Evolutionary conservation across 2,329 filamentous ascomycete species (phyloP).

Genomic region (Cercospora janseana): DNA sequence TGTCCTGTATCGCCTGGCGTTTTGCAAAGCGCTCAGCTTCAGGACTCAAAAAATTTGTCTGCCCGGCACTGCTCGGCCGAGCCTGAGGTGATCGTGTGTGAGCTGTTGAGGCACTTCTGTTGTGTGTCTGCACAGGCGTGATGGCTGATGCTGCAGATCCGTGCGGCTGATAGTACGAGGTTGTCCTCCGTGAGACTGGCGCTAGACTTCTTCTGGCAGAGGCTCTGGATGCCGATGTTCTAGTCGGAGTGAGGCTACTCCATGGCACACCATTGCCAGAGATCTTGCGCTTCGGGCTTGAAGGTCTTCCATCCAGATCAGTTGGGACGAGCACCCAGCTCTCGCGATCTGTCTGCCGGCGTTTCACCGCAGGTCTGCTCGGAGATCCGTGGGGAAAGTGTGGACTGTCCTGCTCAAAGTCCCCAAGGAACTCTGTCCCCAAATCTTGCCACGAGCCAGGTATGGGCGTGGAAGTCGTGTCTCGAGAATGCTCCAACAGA

Average conservation of each 20-base stretch:
- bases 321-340: conserved; percentile 50
- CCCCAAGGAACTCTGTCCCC: conserved; percentile 47
- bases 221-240: conserved; percentile 34
- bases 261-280: conserved; percentile 33
- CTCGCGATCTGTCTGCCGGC: conserved; percentile 49
- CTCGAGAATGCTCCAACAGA: conserved; percentile 28
- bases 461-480: conserved; percentile 44
- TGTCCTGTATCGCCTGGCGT: conserved; percentile 69
- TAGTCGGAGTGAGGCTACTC: conserved; percentile 15
- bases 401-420: conserved; percentile 46
- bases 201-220: conserved; percentile 41
- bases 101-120: conserved; percentile 56
- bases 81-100: conserved; percentile 46
- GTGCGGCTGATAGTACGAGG: conserved; percentile 27
- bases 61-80: conserved; percentile 23
- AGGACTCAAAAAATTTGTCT: conserved; percentile 41
- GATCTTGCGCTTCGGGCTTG: conserved; percentile 39
- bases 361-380: conserved; percentile 41
- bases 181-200: conserved; percentile 43
- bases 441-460: conserved; percentile 57
- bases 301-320: conserved; percentile 56
- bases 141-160: conserved; percentile 39
- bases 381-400: conserved; percentile 37
- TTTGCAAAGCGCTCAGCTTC: conserved; percentile 74
- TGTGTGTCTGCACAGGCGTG: conserved; percentile 24